Conservation (phyloP, 2,329 filamentous ascomycete genomes). For the Elsinoe perseae region DNA sequence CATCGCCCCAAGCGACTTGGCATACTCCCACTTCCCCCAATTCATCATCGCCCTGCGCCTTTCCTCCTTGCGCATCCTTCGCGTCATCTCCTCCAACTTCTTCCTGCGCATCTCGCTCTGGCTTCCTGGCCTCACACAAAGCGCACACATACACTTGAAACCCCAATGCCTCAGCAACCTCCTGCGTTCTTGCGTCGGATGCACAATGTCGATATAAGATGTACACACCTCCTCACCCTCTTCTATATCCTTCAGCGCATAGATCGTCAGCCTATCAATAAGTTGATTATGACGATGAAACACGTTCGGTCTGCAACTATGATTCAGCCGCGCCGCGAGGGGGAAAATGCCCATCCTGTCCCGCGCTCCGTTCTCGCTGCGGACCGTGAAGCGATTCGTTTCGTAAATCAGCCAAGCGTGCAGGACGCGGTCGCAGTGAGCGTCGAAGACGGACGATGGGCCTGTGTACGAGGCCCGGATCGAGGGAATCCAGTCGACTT, state of each 20-base stretch:
- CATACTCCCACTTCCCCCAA: slow-evolving; percentile 16
- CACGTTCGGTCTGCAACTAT: slow-evolving; percentile 19
- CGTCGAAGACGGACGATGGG: slow-evolving; percentile 11
- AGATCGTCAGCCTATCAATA: slow-evolving; percentile 20
- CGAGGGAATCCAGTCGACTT: slow-evolving; percentile 17
- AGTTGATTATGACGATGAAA: slow-evolving; percentile 19
- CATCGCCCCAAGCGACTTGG: slow-evolving; percentile 12
- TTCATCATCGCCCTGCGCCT: slow-evolving; percentile 10
- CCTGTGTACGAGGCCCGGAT: slow-evolving; percentile 14
- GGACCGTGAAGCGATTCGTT: slow-evolving; percentile 20
- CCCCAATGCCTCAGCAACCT: slow-evolving; percentile 23
- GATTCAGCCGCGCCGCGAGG: slow-evolving; percentile 17
- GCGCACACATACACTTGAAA: slow-evolving; percentile 26
- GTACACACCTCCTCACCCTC: slow-evolving; percentile 26
- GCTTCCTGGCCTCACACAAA: slow-evolving; percentile 22
- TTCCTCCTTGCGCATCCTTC: slow-evolving; percentile 13
- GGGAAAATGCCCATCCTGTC: slow-evolving; percentile 18
- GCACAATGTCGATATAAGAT: slow-evolving; percentile 21
- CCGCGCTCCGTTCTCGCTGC: slow-evolving; percentile 12
- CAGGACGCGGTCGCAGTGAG: slow-evolving; percentile 15
- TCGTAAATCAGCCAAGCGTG: slow-evolving; percentile 17
- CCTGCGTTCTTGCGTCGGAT: slow-evolving; percentile 16
- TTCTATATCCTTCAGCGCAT: slow-evolving; percentile 26
- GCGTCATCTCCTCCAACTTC: slow-evolving; percentile 15
- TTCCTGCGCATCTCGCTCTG: slow-evolving; percentile 13